phyloP scores from a whole-genome alignment of 1,284 basidiomycete genomes.

The Porodaedalea pini region DNA sequence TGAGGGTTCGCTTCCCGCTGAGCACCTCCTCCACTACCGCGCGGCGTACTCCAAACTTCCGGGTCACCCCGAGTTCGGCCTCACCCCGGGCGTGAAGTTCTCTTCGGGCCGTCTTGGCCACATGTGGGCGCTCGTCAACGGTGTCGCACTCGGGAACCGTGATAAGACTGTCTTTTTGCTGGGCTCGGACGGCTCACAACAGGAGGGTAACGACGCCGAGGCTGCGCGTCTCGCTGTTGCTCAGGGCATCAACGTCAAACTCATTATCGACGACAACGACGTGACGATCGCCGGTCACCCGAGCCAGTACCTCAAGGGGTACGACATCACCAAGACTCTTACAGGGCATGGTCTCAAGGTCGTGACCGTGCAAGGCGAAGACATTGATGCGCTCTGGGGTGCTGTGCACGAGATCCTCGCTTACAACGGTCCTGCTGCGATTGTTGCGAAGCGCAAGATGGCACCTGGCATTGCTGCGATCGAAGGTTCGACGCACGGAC shows the following conservation, averaged over 20 bases:
- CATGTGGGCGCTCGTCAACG: conserved; percentile 81
- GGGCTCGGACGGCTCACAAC: conserved; percentile 84
- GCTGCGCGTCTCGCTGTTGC: conserved; percentile 83
- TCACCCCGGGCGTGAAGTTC: conserved; percentile 85
- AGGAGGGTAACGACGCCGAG: conserved; percentile 86
- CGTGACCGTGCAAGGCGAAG: conserved; percentile 67
- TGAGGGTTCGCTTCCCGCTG: conserved; percentile 64
- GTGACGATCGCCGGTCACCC: conserved; percentile 86
- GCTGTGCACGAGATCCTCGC: conserved; percentile 54
- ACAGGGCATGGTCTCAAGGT: conserved; percentile 79
- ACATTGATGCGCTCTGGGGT: conserved; percentile 72
- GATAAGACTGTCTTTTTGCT: conserved; percentile 76
- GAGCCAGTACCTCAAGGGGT: conserved; percentile 78
- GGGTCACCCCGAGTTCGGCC: conserved; percentile 80
- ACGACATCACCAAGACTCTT: conserved; percentile 65
- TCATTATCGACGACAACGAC: conserved; percentile 84
- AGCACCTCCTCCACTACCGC: conserved; percentile 79
- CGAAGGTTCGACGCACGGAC: conserved; percentile 73
- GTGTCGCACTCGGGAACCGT: conserved; percentile 73
- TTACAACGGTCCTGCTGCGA: conserved; percentile 73
- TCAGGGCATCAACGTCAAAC: conserved; percentile 74
- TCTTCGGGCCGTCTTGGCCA: conserved; percentile 83
- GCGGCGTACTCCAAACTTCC: conserved; percentile 81
- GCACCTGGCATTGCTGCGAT: conserved; percentile 76
- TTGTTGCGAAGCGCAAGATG: conserved; percentile 75